Evolutionary conservation across 2,329 filamentous ascomycete species (phyloP).

Genomic region (Calonectria honghensis): DNA sequence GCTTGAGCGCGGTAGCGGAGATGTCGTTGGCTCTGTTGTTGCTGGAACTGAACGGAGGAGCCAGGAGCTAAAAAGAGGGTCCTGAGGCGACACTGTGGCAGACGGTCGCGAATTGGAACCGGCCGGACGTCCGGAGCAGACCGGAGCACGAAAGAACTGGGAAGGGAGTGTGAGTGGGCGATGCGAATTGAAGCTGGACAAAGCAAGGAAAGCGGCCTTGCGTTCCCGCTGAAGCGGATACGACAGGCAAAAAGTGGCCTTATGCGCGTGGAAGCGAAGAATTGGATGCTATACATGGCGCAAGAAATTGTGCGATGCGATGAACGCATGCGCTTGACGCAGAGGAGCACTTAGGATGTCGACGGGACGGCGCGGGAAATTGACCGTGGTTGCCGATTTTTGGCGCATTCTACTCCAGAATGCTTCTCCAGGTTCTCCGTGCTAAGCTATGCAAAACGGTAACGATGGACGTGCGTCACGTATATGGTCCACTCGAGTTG

Average conservation of each 20-base stretch:
- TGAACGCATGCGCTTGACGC: not conserved
- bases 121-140: conserved; percentile 48
- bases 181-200: conserved; percentile 38
- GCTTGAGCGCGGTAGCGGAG: conserved; percentile 44
- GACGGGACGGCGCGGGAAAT: conserved; percentile 18
- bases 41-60: conserved; percentile 26
- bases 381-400: conserved; percentile 13
- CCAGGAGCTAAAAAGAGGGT: conserved; percentile 41
- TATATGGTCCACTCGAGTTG: conserved; percentile 8
- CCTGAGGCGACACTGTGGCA: conserved; percentile 43
- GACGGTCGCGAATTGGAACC: conserved; percentile 30
- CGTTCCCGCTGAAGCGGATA: conserved; percentile 18
- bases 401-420: conserved; percentile 26
- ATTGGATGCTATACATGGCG: not conserved
- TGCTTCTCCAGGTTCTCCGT: conserved; percentile 29
- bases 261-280: conserved; percentile 9
- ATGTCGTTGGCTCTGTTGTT: conserved; percentile 32
- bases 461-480: conserved; percentile 1
- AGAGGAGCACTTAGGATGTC: not conserved
- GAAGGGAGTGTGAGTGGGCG: conserved; percentile 33
- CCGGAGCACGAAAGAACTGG: conserved; percentile 45
- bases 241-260: conserved; percentile 7
- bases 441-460: conserved; percentile 11
- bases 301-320: not conserved
- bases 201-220: conserved; percentile 26